These are phyloP conservation scores for Singerocomus inundabilis DNA, from an alignment of 1,284 basidiomycete species.

Conservation along the genomic window DNA sequence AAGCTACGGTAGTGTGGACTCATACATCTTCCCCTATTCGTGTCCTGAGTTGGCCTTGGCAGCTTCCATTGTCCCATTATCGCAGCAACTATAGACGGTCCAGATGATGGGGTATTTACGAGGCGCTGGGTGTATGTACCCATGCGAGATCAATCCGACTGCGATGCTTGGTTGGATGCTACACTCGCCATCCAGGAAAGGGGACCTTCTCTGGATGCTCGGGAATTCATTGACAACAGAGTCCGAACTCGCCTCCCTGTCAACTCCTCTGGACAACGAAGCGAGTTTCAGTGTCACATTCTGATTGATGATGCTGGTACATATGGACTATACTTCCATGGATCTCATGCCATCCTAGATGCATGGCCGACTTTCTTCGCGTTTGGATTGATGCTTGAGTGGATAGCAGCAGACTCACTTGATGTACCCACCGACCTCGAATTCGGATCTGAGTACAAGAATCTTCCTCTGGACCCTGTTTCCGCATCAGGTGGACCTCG, in stretches of 20 bases:
- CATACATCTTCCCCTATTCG: background rate
- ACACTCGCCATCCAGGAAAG: background rate
- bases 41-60: background rate
- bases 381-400: background rate
- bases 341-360: slow-evolving; percentile 1
- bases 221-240: slow-evolving; percentile 1
- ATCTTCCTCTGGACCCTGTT: slow-evolving; percentile 1
- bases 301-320: background rate
- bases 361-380: slow-evolving; percentile 1
- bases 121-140: slow-evolving; percentile 1
- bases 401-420: background rate
- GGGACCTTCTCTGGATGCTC: background rate
- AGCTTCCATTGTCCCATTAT: slow-evolving; percentile 2
- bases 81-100: background rate
- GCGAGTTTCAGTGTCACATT: background rate
- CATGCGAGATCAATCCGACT: background rate
- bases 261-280: background rate
- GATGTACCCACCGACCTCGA: background rate
- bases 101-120: background rate
- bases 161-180: background rate
- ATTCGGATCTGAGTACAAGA: background rate
- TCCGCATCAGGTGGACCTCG: slow-evolving; percentile 1
- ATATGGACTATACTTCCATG: slow-evolving; percentile 1
- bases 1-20: background rate
- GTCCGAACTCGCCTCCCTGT: background rate